Conservation (phyloP, 345 rosid species). For the Bruguiera sexangula region DNA sequence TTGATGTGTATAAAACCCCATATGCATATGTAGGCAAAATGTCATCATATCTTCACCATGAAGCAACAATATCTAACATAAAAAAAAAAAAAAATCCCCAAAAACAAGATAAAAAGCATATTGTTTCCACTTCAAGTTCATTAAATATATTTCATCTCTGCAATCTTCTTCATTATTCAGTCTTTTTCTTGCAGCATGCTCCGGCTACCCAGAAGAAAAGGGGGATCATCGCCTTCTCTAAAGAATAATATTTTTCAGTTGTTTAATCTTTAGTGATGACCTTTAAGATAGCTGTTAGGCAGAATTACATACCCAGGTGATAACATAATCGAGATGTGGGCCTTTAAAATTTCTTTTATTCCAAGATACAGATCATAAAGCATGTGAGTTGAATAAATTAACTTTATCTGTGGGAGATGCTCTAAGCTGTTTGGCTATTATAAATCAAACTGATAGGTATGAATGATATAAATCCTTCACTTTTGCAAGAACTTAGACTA, state of each 20-base stretch:
- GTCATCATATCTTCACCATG: neutral
- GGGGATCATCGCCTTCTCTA: neutral
- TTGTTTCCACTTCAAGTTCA: neutral
- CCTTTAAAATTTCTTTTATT: neutral
- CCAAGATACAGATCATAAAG: neutral
- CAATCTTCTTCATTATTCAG: neutral
- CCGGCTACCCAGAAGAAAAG: neutral
- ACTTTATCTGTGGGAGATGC: no score
- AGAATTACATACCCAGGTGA: neutral
- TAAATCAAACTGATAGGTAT: no score
- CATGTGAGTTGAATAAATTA: no score
- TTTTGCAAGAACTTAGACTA: no score
- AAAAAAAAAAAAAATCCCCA: neutral
- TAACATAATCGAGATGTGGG: constrained; percentile 2
- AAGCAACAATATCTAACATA: neutral
- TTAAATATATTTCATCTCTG: neutral
- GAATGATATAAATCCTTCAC: no score
- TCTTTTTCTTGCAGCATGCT: neutral
- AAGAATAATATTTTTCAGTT: neutral
- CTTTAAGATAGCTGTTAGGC: neutral
- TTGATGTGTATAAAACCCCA: no score
- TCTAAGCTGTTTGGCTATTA: no score
- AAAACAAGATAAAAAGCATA: no score
- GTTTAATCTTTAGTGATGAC: neutral
- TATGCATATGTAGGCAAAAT: no score